Percentiles rank a stretch among this genome's conserved stretches.
These are phyloP conservation scores for Acanthamoeba triangularis DNA, from an alignment of 208 protist species.

Conservation along the genomic window DNA sequence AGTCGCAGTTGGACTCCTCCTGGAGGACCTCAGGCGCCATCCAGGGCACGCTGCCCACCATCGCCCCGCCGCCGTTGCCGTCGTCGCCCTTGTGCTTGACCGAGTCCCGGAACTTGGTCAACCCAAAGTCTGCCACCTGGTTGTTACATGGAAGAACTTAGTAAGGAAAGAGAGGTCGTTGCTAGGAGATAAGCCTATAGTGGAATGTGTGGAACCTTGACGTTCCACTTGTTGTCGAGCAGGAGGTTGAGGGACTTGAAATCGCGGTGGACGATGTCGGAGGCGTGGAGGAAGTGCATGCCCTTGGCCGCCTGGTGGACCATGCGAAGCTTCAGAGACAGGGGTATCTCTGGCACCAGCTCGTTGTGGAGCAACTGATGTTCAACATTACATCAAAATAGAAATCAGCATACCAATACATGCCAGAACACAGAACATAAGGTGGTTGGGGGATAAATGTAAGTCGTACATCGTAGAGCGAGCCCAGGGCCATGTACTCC, in stretches of 20 bases:
- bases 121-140: conserved; percentile 27
- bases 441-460: neutral
- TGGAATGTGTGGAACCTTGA: no score
- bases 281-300: conserved; percentile 18
- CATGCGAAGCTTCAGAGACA: neutral
- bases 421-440: neutral
- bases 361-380: conserved; percentile 41
- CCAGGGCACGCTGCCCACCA: conserved; percentile 61
- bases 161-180: no score
- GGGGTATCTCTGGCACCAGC: conserved; percentile 43
- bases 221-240: no score
- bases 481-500: conserved; percentile 52
- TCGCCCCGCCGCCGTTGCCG: neutral
- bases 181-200: no score
- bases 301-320: neutral
- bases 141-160: no score
- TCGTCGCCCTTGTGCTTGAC: neutral
- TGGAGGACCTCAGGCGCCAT: conserved; percentile 51
- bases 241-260: no score
- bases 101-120: conserved; percentile 1
- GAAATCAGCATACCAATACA: neutral
- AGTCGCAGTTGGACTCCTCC: neutral
- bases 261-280: no score
- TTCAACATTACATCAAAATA: no score
- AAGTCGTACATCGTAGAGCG: conserved; percentile 17